phyloP scores from a whole-genome alignment of 768 basidiomycete species.

The Suillus spraguei region DNA sequence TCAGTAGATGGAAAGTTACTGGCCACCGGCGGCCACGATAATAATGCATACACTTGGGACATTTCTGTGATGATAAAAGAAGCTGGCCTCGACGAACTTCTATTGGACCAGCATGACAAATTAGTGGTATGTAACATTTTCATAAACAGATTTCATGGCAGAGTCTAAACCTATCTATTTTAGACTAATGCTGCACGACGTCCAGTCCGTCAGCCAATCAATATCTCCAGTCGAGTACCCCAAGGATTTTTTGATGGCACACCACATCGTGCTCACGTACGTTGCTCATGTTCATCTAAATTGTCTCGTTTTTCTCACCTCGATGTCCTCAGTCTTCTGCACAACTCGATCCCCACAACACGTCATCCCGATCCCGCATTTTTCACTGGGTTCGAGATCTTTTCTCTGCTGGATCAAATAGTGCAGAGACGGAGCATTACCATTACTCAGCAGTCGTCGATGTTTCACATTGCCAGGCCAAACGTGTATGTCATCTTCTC shows the following conservation, averaged over 20 bases:
- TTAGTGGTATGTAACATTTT: not conserved
- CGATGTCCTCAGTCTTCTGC: no score
- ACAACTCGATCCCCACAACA: no score
- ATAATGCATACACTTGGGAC: not conserved
- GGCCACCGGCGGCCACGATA: no score
- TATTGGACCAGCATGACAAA: not conserved
- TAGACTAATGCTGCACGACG: no score
- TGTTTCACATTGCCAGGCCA: not conserved
- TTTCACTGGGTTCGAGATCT: not conserved
- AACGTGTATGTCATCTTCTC: not conserved
- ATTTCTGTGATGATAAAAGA: not conserved
- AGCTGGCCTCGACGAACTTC: not conserved
- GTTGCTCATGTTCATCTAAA: no score
- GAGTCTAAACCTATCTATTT: not conserved
- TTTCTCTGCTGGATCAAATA: not conserved
- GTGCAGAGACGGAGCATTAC: not conserved
- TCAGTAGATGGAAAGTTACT: not conserved
- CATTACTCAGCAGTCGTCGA: not conserved
- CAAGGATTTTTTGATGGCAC: not conserved
- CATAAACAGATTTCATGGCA: not conserved
- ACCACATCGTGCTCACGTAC: no score
- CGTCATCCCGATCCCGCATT: no score
- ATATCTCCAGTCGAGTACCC: accelerated
- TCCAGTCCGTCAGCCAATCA: not conserved
- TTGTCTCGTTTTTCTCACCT: no score